Percentiles rank a stretch among this genome's conserved stretches.
Evolutionary conservation across 192 early-diverging fungal genomes (phyloP).

Genomic region (Umbelopsis vinacea): DNA sequence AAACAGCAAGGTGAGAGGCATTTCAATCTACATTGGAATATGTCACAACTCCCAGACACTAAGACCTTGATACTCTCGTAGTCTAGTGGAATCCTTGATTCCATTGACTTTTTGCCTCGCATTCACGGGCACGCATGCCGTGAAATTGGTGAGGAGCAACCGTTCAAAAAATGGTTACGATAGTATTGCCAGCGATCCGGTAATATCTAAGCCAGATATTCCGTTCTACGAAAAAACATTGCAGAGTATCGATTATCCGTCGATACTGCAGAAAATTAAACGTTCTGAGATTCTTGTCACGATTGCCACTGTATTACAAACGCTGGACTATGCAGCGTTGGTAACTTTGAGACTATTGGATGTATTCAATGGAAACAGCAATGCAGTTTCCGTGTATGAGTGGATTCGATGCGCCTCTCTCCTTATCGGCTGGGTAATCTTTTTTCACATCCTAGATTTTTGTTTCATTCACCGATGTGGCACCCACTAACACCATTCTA

Average conservation of each 20-base stretch:
- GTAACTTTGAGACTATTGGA: background rate
- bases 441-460: background rate
- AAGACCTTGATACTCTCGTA: background rate
- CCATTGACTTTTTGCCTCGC: background rate
- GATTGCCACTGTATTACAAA: background rate
- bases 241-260: background rate
- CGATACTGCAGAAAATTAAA: background rate
- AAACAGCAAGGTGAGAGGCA: background rate
- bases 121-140: background rate
- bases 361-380: background rate
- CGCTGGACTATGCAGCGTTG: background rate
- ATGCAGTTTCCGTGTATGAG: background rate
- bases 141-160: background rate
- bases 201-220: background rate
- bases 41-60: background rate
- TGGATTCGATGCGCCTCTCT: background rate
- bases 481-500: background rate
- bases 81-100: constrained; percentile 6
- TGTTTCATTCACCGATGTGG: background rate
- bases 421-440: background rate
- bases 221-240: constrained; percentile 13
- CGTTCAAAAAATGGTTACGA: background rate
- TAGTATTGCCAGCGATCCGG: background rate
- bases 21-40: background rate
- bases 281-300: background rate